Percentiles rank a stretch among this genome's conserved stretches.
Evolutionary conservation across 805 yeast genomes (phyloP).

Genomic region (Nakazawaea ambrosiae): DNA sequence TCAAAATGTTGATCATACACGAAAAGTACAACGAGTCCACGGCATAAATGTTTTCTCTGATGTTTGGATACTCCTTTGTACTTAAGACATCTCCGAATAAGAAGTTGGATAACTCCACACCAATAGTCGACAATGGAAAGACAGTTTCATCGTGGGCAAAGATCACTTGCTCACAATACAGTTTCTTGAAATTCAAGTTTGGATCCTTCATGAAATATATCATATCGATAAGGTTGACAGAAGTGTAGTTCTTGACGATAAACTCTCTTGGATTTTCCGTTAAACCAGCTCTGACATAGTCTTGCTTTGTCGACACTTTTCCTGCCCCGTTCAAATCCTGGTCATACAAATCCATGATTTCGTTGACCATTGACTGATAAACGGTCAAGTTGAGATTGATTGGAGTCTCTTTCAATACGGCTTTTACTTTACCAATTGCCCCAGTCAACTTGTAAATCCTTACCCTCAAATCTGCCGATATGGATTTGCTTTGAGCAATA

Average conservation of each 20-base stretch:
- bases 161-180: constrained; percentile 56
- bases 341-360: constrained; percentile 31
- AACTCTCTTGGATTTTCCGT: constrained; percentile 35
- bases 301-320: constrained; percentile 33
- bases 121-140: constrained; percentile 41
- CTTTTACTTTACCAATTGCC: constrained; percentile 21
- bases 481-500: constrained; percentile 6
- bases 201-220: constrained; percentile 48
- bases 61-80: constrained; percentile 24
- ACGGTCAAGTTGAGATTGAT: constrained; percentile 31
- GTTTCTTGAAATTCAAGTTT: constrained; percentile 54
- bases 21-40: constrained; percentile 51
- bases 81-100: constrained; percentile 13
- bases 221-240: constrained; percentile 47
- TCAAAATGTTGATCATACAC: constrained; percentile 49
- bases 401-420: constrained; percentile 25
- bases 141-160: constrained; percentile 45
- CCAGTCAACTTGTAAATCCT: constrained; percentile 2
- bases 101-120: constrained; percentile 24
- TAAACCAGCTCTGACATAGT: constrained; percentile 39
- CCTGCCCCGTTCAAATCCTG: constrained; percentile 35
- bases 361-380: constrained; percentile 33
- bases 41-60: constrained; percentile 33
- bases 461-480: constrained; percentile 3
- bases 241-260: constrained; percentile 36